These are phyloP conservation scores for Exutisphaerella laricina DNA, from an alignment of 2,329 filamentous ascomycete species.

Conservation along the genomic window DNA sequence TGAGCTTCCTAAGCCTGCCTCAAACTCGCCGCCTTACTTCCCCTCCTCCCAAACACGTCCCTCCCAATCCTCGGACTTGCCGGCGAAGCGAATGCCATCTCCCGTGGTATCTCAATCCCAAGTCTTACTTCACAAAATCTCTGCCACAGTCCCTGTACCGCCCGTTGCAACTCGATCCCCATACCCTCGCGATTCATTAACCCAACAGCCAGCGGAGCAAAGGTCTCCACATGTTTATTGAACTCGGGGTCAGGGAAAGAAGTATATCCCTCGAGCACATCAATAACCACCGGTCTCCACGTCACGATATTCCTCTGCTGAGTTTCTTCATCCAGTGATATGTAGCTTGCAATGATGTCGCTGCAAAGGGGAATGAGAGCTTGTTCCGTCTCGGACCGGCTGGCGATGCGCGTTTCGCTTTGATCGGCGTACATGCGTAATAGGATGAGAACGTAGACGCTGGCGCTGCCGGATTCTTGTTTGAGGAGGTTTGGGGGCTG, in stretches of 20 bases:
- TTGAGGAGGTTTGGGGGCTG: constrained; percentile 96
- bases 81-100: constrained; percentile 11
- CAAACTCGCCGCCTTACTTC: constrained; percentile 18
- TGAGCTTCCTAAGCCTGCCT: constrained; percentile 1
- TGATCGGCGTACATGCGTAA: constrained; percentile 97
- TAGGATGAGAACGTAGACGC: constrained; percentile 91
- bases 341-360: constrained; percentile 85
- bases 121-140: constrained; percentile 73
- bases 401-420: constrained; percentile 72
- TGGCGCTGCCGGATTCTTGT: constrained; percentile 87
- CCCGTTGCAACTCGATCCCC: constrained; percentile 68
- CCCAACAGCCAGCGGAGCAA: constrained; percentile 82
- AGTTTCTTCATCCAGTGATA: constrained; percentile 84
- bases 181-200: constrained; percentile 78
- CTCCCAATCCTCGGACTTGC: constrained; percentile 22
- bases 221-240: constrained; percentile 68
- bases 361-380: constrained; percentile 91
- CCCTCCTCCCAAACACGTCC: constrained; percentile 24
- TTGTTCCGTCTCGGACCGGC: constrained; percentile 75
- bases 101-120: constrained; percentile 37
- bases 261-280: constrained; percentile 88
- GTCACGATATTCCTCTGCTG: constrained; percentile 96
- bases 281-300: constrained; percentile 94
- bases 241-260: constrained; percentile 79
- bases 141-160: constrained; percentile 70